Conservation (phyloP, 1,284 basidiomycete species). For the Ganoderma sinense region DNA sequence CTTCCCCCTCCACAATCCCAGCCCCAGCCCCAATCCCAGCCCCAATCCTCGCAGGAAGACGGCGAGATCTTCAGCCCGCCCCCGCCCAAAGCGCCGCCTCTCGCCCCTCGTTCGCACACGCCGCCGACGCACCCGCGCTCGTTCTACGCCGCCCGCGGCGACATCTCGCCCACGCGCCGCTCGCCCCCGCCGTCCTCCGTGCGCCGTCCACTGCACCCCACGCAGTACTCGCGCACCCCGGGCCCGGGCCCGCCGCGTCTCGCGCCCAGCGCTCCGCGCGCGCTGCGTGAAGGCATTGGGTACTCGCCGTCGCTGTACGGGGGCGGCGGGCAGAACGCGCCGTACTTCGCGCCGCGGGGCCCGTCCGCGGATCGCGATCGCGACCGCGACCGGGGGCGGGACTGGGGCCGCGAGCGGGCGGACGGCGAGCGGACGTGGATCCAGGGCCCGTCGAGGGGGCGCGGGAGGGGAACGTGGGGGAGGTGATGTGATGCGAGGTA, state of each 20-base stretch:
- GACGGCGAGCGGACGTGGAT: constrained; percentile 26
- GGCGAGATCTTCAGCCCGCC: constrained; percentile 57
- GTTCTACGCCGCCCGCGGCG: constrained; percentile 40
- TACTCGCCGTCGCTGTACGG: constrained; percentile 30
- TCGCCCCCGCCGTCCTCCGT: constrained; percentile 31
- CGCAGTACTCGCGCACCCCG: constrained; percentile 32
- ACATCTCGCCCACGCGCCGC: constrained; percentile 32
- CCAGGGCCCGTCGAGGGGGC: constrained; percentile 27
- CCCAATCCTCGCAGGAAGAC: constrained; percentile 54
- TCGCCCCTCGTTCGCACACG: constrained; percentile 46
- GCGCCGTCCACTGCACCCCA: constrained; percentile 37
- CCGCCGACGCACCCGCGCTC: constrained; percentile 58
- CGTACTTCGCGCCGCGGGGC: constrained; percentile 42
- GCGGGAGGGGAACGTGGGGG: constrained; percentile 24
- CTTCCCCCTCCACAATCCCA: constrained; percentile 1
- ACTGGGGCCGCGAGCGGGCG: constrained; percentile 30
- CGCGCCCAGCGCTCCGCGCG: constrained; percentile 61
- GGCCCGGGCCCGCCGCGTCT: constrained; percentile 42
- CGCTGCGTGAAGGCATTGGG: constrained; percentile 47
- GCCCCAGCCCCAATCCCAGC: constrained; percentile 7
- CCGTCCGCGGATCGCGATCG: constrained; percentile 52
- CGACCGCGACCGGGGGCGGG: constrained; percentile 21
- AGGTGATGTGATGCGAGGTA: constrained; percentile 22
- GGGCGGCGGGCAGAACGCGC: constrained; percentile 27
- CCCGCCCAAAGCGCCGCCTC: constrained; percentile 41